These are phyloP conservation scores for Orobanche coerulescens DNA, from an alignment of 257 asterid species.

Conservation along the genomic window DNA sequence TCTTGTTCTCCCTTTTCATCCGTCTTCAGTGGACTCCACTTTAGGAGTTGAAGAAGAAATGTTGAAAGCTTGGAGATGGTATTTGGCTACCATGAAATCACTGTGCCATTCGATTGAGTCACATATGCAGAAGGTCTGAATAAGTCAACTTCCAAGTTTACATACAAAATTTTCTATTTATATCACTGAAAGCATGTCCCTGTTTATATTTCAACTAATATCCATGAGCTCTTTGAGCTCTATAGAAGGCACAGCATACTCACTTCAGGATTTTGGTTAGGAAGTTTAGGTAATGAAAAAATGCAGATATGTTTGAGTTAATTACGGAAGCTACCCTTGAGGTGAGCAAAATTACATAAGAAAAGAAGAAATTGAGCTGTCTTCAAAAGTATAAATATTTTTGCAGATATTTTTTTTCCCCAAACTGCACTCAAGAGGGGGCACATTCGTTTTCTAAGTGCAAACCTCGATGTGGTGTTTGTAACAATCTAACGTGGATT, in stretches of 20 bases:
- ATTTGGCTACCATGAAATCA: constrained; percentile 71
- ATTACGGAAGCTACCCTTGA: too few species aligned
- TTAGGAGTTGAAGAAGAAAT: constrained; percentile 34
- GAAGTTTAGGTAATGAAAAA: not conserved
- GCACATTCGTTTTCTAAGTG: too few species aligned
- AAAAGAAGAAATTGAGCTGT: too few species aligned
- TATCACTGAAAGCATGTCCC: not conserved
- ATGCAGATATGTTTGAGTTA: too few species aligned
- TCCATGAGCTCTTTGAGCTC: not conserved
- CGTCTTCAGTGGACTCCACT: constrained; percentile 40
- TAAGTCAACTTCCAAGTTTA: not conserved
- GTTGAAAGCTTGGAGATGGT: constrained; percentile 81
- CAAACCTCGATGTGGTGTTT: too few species aligned
- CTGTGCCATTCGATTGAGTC: constrained; percentile 64
- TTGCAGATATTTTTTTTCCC: too few species aligned
- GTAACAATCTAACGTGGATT: too few species aligned
- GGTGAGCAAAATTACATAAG: too few species aligned
- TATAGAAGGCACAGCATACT: not conserved
- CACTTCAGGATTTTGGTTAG: not conserved
- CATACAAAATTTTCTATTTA: not conserved
- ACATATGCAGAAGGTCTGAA: constrained; percentile 62
- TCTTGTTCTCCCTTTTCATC: constrained; percentile 65
- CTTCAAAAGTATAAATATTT: too few species aligned
- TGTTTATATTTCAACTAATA: not conserved
- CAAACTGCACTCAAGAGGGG: too few species aligned